Evolutionary conservation across 306 rosid species (phyloP).

Genomic region (Senna tora): DNA sequence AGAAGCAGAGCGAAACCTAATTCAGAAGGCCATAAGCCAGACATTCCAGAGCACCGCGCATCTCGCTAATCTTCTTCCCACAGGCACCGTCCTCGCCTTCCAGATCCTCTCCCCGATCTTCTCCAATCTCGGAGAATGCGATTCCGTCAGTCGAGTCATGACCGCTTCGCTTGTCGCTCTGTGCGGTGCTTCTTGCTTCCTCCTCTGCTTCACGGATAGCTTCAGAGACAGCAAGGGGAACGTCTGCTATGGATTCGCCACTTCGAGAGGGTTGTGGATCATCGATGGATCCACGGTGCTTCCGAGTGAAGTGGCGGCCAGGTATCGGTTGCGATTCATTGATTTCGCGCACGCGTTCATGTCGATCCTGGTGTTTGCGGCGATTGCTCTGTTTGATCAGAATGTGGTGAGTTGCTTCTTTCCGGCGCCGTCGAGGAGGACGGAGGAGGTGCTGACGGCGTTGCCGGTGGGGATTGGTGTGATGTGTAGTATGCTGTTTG

Average conservation of each 20-base stretch:
- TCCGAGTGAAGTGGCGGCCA: slow-evolving; percentile 48
- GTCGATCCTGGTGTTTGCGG: slow-evolving; percentile 69
- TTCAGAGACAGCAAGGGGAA: slow-evolving; percentile 65
- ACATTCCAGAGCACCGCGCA: slow-evolving; percentile 83
- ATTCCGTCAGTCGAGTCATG: slow-evolving; percentile 50
- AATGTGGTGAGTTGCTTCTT: slow-evolving; percentile 71
- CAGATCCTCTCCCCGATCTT: slow-evolving; percentile 83
- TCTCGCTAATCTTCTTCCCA: slow-evolving; percentile 88
- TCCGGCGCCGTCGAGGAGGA: slow-evolving; percentile 63
- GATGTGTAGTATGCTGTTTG: slow-evolving; percentile 58
- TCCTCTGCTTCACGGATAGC: slow-evolving; percentile 72
- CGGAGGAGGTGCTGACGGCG: slow-evolving; percentile 57
- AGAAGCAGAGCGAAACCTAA: slow-evolving; percentile 48
- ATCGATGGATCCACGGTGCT: slow-evolving; percentile 62
- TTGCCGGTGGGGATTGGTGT: slow-evolving; percentile 74
- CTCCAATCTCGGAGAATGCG: slow-evolving; percentile 72
- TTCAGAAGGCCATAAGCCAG: slow-evolving; percentile 77
- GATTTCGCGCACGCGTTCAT: slow-evolving; percentile 70
- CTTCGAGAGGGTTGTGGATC: slow-evolving; percentile 63
- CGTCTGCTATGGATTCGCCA: slow-evolving; percentile 73
- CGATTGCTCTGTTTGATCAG: slow-evolving; percentile 68
- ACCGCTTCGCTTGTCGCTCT: slow-evolving; percentile 56
- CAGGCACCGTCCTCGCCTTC: slow-evolving; percentile 85
- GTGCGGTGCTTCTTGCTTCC: slow-evolving; percentile 59
- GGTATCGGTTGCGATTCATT: slow-evolving; percentile 51